Conservation (phyloP, 495 filamentous ascomycete species). For the Glarea lozoyensis region DNA sequence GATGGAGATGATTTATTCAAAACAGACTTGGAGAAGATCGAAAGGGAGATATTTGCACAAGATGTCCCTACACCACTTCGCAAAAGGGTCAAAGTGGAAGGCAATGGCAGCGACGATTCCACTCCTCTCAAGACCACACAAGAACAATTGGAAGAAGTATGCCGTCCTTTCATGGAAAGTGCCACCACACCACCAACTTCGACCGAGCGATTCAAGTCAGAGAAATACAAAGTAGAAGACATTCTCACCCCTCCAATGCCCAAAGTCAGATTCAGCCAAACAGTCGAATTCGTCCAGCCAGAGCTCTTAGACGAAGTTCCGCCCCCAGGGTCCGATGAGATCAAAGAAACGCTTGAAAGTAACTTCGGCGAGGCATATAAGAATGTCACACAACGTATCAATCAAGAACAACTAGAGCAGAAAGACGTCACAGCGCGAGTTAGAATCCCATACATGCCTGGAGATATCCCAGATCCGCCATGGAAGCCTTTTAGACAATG, state of each 20-base stretch:
- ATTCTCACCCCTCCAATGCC: slow-evolving; percentile 29
- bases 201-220: slow-evolving; percentile 20
- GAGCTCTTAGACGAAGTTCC: not conserved
- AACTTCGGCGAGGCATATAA: slow-evolving; percentile 22
- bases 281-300: slow-evolving; percentile 10
- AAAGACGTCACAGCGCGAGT: slow-evolving; percentile 48
- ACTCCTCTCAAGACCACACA: too few relatives aligned
- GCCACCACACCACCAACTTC: slow-evolving; percentile 16
- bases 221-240: slow-evolving; percentile 33
- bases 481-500: slow-evolving; percentile 35
- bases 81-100: too few relatives aligned
- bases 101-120: too few relatives aligned
- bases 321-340: slow-evolving; percentile 24
- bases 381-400: slow-evolving; percentile 31
- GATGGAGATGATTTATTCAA: slow-evolving; percentile 35
- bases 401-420: slow-evolving; percentile 54
- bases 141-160: too few relatives aligned
- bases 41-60: slow-evolving; percentile 28
- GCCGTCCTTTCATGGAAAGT: slow-evolving; percentile 19
- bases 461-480: slow-evolving; percentile 43
- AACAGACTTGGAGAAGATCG: slow-evolving; percentile 37
- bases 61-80: slow-evolving; percentile 20
- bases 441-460: slow-evolving; percentile 50
- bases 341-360: slow-evolving; percentile 37
- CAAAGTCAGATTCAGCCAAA: slow-evolving; percentile 29